Evolutionary conservation across 2,329 filamentous ascomycete species (phyloP).

Genomic region (Trichoderma arundinaceum): DNA sequence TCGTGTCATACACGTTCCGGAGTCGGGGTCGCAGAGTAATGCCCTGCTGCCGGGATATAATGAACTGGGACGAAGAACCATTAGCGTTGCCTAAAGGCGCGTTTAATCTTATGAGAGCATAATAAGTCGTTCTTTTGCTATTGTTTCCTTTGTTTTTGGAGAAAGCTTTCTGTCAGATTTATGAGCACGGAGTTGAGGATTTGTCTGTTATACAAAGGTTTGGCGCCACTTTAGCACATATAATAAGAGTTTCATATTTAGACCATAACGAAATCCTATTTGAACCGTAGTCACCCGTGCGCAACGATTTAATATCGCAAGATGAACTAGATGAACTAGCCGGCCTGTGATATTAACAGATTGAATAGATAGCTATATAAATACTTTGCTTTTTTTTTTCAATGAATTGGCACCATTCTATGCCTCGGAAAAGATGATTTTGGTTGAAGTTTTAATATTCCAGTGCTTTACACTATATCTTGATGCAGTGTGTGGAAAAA

Average conservation of each 20-base stretch:
- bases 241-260: neutral
- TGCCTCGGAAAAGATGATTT: too few relatives aligned
- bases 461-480: too few relatives aligned
- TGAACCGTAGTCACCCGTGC: too few relatives aligned
- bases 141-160: neutral
- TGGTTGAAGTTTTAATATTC: too few relatives aligned
- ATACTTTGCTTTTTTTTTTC: too few relatives aligned
- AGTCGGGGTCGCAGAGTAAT: conserved; percentile 42
- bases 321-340: too few relatives aligned
- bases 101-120: neutral
- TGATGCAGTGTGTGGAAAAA: too few relatives aligned
- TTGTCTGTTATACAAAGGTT: neutral
- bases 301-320: too few relatives aligned
- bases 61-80: conserved; percentile 40
- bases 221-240: neutral
- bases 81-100: conserved; percentile 8
- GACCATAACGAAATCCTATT: too few relatives aligned
- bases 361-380: too few relatives aligned
- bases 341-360: too few relatives aligned
- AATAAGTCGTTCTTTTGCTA: neutral
- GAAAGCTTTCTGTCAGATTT: neutral
- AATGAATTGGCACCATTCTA: too few relatives aligned
- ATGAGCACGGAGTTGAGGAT: conserved; percentile 16
- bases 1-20: conserved; percentile 47
- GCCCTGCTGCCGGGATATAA: conserved; percentile 50